Evolutionary conservation across 805 yeast genomes (phyloP), one percentile per base, ranked within the genome.

Genomic region (Sugiyamaella americana): DNA sequence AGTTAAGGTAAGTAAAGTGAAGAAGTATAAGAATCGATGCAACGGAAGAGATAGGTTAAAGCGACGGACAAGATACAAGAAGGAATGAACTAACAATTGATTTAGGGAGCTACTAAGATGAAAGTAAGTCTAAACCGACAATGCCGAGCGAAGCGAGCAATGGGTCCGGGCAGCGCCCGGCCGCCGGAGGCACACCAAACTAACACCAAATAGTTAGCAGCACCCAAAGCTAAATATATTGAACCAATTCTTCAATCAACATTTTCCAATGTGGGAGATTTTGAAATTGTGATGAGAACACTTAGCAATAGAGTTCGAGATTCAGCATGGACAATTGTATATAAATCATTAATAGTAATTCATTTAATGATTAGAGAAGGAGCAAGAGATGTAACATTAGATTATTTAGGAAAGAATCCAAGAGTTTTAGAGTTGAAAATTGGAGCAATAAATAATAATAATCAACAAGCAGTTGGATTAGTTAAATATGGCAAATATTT

Each of bases 281-380:
- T 91, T 58, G 71, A 71, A 49, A 77, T 80, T 18, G 82, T 89
- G 32, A 80, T 89, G 79, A 70, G 73, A 42, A 72, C 85, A 1
- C 67, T 91, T 46, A 72, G 72, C 26, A 58, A 62, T 16, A 70
- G 96, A 43, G 71, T 88, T 39, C 78, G 76, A 45, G 95, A 88
- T 60, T 68, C 82, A 3, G 84, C 96, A 3, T 93, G 96, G 96
- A 84, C 96, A 43, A 80, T 89, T 48, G 93, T 84, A 16, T 93
- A 78, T 74, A 93, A 93, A 65, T 68, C 95, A 8, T 71, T 91
- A 54, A 73, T 91, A 51, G 94, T 91, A 29, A 62, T 85, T 22
- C 98, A 93, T 69, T 79, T 88, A 41, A 81, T 93, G 89, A 79
- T 91, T 39, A 78, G 96, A 43, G 98, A 93, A 60, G 98, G 98